Percentiles rank a stretch among this genome's conserved stretches.
Conservation (phyloP, 805 yeast genomes). For the Yarrowia hollandica region DNA sequence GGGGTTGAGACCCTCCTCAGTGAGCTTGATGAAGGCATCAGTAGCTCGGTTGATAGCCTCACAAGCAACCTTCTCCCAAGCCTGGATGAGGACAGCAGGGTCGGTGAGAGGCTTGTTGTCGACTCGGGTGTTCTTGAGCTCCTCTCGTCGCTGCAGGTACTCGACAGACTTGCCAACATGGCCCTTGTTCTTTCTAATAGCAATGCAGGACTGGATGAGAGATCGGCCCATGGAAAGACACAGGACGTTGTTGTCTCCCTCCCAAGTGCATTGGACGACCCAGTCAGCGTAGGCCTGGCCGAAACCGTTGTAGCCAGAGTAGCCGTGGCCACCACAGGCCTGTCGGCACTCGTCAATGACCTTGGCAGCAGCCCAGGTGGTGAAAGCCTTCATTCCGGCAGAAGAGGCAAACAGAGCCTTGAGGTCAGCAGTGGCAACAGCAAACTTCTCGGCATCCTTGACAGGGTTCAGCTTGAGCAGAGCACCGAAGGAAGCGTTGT, state of each 20-base stretch:
- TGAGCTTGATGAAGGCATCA: constrained; percentile 36
- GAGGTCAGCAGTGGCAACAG: constrained; percentile 54
- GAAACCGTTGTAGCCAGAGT: constrained; percentile 85
- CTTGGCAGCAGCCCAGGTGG: constrained; percentile 81
- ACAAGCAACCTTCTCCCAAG: constrained; percentile 44
- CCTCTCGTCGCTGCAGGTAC: constrained; percentile 43
- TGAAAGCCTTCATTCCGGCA: constrained; percentile 84
- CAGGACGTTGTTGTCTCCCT: constrained; percentile 90
- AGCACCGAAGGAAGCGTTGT: constrained; percentile 45
- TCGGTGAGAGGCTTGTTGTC: constrained; percentile 36
- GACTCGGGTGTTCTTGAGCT: constrained; percentile 32
- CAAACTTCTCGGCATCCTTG: constrained; percentile 49
- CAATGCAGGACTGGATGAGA: constrained; percentile 53
- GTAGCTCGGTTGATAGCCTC: constrained; percentile 42
- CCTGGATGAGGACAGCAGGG: constrained; percentile 38
- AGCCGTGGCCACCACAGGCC: constrained; percentile 95
- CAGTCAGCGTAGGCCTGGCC: constrained; percentile 88
- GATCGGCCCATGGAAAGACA: constrained; percentile 84
- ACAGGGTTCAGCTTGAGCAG: constrained; percentile 50
- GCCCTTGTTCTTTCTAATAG: constrained; percentile 46
- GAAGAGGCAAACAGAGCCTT: constrained; percentile 80
- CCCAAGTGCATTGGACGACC: constrained; percentile 99
- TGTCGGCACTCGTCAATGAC: constrained; percentile 88
- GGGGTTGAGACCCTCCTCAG: constrained; percentile 35
- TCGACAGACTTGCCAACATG: constrained; percentile 49